Conservation (phyloP, 1,284 basidiomycete species). For the Phylloboletellus chloephorus region DNA sequence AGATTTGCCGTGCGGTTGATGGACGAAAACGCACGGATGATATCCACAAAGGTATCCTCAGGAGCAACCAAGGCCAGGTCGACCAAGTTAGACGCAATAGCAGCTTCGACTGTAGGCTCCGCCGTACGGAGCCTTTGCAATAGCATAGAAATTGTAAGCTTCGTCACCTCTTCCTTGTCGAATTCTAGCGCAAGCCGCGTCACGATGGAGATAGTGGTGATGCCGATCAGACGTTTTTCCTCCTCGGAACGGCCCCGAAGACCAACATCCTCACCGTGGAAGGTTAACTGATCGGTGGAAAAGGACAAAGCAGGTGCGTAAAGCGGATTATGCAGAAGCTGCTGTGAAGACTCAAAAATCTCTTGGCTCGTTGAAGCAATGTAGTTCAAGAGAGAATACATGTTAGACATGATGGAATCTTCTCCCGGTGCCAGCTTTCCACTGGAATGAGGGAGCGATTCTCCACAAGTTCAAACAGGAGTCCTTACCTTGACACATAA, state of each 20-base stretch:
- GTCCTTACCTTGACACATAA: conserved; percentile 75
- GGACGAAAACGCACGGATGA: conserved; percentile 80
- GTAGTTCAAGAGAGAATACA: conserved; percentile 93
- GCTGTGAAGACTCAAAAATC: conserved; percentile 48
- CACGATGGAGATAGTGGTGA: conserved; percentile 87
- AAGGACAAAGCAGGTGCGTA: conserved; percentile 43
- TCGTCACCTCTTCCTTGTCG: conserved; percentile 76
- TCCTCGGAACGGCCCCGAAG: conserved; percentile 72
- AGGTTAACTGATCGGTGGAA: conserved; percentile 25
- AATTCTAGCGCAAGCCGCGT: conserved; percentile 82
- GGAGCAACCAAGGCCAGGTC: conserved; percentile 82
- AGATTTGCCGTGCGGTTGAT: conserved; percentile 81
- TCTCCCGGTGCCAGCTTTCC: conserved; percentile 77
- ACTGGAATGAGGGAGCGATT: conserved; percentile 4
- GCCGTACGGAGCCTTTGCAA: conserved; percentile 82
- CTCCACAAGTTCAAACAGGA: not conserved
- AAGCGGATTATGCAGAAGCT: conserved; percentile 40
- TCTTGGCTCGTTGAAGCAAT: conserved; percentile 79
- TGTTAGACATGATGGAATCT: conserved; percentile 89
- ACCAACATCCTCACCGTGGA: conserved; percentile 41
- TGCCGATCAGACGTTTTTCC: conserved; percentile 78
- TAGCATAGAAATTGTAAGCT: conserved; percentile 87
- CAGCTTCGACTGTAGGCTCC: conserved; percentile 82
- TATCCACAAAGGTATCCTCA: conserved; percentile 75
- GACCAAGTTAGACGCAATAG: conserved; percentile 88